These are phyloP conservation scores for Papiliotrema nemorosa DNA, from an alignment of 1,284 basidiomycete genomes.

Conservation along the genomic window DNA sequence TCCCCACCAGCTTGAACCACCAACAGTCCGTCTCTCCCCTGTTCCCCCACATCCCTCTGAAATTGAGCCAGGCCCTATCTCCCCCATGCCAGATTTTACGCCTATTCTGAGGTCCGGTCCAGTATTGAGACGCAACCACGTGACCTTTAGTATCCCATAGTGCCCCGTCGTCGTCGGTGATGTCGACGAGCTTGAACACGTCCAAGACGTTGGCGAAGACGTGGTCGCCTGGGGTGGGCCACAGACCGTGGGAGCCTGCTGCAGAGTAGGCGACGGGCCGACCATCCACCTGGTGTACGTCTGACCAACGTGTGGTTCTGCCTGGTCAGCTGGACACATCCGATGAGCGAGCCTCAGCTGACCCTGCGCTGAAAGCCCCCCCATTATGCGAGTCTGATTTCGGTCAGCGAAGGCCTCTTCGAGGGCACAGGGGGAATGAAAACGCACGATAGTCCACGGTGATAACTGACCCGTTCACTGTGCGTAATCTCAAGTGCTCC, in stretches of 20 bases:
- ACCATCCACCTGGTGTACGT: conserved; percentile 30
- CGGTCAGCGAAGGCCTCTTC: conserved; percentile 1
- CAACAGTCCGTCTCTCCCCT: conserved; percentile 37
- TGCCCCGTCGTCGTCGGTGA: conserved; percentile 39
- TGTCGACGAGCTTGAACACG: conserved; percentile 39
- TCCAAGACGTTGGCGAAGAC: conserved; percentile 38
- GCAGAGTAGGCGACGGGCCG: conserved; percentile 44
- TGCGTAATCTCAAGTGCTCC: conserved; percentile 42
- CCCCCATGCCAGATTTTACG: conserved; percentile 24
- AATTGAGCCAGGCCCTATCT: conserved; percentile 39
- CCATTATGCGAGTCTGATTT: conserved; percentile 32
- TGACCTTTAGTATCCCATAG: conserved; percentile 43
- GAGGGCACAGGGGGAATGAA: neutral
- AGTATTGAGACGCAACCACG: conserved; percentile 39
- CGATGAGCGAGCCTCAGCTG: neutral
- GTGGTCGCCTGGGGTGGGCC: conserved; percentile 41
- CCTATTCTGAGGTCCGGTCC: conserved; percentile 23
- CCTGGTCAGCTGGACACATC: neutral
- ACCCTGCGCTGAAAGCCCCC: conserved; percentile 31
- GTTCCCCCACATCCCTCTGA: conserved; percentile 40
- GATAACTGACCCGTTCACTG: conserved; percentile 36
- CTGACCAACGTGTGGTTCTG: conserved; percentile 41
- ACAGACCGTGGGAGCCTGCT: conserved; percentile 43
- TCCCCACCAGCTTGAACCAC: conserved; percentile 34
- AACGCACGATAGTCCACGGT: conserved; percentile 43